Evolutionary conservation across 495 filamentous ascomycete genomes (phyloP).

Genomic region (Entonaema liquescens): DNA sequence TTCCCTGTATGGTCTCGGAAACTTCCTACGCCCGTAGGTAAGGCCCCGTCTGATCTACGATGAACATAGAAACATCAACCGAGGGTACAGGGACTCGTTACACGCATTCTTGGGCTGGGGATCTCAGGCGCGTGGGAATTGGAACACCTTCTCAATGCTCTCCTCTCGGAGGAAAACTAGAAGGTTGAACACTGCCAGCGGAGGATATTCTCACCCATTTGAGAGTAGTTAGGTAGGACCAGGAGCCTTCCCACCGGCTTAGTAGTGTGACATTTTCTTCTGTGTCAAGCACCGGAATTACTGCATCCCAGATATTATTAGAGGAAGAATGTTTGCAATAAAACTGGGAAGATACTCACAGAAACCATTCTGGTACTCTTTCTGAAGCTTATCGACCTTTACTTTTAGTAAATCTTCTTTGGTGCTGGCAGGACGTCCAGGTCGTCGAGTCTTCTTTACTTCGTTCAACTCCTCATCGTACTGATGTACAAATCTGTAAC

Average conservation of each 20-base stretch:
- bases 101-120: conserved; percentile 22
- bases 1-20: conserved; percentile 34
- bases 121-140: conserved; percentile 15
- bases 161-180: conserved; percentile 76
- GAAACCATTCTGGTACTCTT: conserved; percentile 86
- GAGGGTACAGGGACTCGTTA: conserved; percentile 20
- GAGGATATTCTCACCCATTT: conserved; percentile 68
- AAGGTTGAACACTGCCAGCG: conserved; percentile 62
- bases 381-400: conserved; percentile 72
- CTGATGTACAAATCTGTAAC: conserved; percentile 75
- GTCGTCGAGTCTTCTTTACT: conserved; percentile 77
- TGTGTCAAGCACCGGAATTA: conserved; percentile 59
- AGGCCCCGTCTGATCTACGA: conserved; percentile 39
- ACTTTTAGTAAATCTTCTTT: conserved; percentile 80
- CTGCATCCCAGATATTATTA: conserved; percentile 45
- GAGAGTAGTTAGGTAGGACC: conserved; percentile 63
- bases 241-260: conserved; percentile 60
- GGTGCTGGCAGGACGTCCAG: conserved; percentile 80
- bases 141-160: conserved; percentile 48
- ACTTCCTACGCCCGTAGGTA: conserved; percentile 35
- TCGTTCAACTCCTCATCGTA: conserved; percentile 77
- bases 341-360: conserved; percentile 55
- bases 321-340: conserved; percentile 9
- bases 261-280: conserved; percentile 56
- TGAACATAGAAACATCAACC: conserved; percentile 41